Evolutionary conservation across 345 rosid genomes (phyloP), one percentile per base, ranked within the genome.

Genomic region (Passiflora organensis): DNA sequence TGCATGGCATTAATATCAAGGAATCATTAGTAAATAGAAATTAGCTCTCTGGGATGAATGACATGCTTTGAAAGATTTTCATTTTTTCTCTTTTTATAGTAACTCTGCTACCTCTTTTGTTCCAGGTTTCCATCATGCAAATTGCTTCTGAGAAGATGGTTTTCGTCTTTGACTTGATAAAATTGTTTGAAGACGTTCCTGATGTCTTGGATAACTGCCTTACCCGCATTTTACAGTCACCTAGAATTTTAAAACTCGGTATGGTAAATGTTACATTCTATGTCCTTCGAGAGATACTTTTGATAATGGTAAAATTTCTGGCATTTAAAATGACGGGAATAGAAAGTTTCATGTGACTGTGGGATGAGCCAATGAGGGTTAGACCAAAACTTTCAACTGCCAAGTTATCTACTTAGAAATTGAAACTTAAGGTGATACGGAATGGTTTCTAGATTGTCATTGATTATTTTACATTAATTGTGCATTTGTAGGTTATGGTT

Each of bases 101-200:
- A 22, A 60, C 54, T 47, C 11, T 34, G 17, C 0, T n/a, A 1
- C 34, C 24, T 62, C 50, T 53, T 34, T 38, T 58, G 32, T 76
- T 68, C 62, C 95, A 91, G 99, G 99, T 91, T 70, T 86, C 99
- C 55, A 84, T 91, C 48, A 78, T 91, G 87, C 98, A 91, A 78
- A 81, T 91, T 69, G 90, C 95, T 64, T 73, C 88, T 18, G 84
- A 78, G 51, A 78, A 56, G 74, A 77, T 60, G 68, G 80, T 81
- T 63, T 91, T 84, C 82, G 70, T 91, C 72, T 67, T 91, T 62
- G 96, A 91, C 83, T 76, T 91, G 80, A 80, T 91, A 67, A 88
- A 84, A 79, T 78, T 88, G 60, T 81, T 70, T 56, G 59, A 64
- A 65, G 89, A 88, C 4, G 84, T 65, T 43, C 88, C 93, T 56